phyloP scores from a whole-genome alignment of 148 eudicot genomes.

The Gaultheria prostrata region DNA sequence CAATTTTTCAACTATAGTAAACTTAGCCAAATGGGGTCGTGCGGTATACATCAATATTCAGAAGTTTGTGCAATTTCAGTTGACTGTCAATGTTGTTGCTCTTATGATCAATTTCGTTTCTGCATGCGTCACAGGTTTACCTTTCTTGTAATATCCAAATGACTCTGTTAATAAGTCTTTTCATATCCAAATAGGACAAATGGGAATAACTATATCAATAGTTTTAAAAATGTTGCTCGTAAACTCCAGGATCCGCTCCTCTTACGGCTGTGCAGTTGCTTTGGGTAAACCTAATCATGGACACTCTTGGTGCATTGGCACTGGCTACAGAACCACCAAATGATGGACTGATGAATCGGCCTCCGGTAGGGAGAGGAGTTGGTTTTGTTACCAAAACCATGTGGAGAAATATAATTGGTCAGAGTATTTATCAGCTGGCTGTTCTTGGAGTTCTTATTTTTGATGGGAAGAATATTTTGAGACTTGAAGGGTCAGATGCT shows the following conservation, averaged over 20 bases:
- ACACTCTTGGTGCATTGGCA: conserved; percentile 62
- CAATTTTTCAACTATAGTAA: conserved; percentile 37
- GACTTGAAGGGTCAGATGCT: conserved; percentile 48
- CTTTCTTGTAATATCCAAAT: background rate
- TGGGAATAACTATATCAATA: background rate
- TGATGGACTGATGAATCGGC: conserved; percentile 41
- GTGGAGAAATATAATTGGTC: conserved; percentile 66
- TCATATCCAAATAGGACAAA: background rate
- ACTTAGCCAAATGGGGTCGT: conserved; percentile 42
- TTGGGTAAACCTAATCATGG: conserved; percentile 72
- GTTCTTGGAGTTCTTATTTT: conserved; percentile 38
- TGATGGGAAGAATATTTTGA: conserved; percentile 45
- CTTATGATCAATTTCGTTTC: conserved; percentile 33
- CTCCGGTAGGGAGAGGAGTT: conserved; percentile 51
- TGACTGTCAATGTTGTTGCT: conserved; percentile 42
- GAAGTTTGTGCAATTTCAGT: conserved; percentile 44
- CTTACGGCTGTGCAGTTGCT: conserved; percentile 58
- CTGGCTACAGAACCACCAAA: conserved; percentile 60
- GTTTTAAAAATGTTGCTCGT: background rate
- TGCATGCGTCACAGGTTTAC: conserved; percentile 32
- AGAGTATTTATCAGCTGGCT: conserved; percentile 44
- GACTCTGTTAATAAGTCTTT: background rate
- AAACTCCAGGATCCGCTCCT: conserved; percentile 49
- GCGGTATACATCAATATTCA: conserved; percentile 40
- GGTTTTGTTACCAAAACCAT: conserved; percentile 45